Percentiles rank a stretch among this genome's conserved stretches.
Evolutionary conservation across 768 basidiomycete species (phyloP).

Genomic region (Termitomyces sp.): DNA sequence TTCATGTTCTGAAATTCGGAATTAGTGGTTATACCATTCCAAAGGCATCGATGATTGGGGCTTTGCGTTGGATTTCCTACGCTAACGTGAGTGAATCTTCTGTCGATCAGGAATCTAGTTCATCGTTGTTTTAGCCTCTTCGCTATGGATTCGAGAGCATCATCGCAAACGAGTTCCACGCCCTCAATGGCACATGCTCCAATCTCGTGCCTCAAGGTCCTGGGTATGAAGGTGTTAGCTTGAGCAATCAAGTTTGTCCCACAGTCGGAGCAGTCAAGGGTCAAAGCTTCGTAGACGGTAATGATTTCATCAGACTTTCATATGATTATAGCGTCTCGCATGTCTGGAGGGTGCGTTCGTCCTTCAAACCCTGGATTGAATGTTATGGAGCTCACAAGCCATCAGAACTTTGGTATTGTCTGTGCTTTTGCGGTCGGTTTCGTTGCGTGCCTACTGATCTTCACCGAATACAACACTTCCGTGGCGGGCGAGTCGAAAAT

Average conservation of each 20-base stretch:
- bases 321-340: conserved; percentile 41
- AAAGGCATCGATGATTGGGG: conserved; percentile 58
- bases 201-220: conserved; percentile 56
- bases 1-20: neutral
- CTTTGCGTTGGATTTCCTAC: conserved; percentile 61
- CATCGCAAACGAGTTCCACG: conserved; percentile 79
- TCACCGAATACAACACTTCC: conserved; percentile 49
- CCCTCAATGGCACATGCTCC: conserved; percentile 54
- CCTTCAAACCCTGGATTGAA: neutral
- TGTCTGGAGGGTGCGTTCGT: conserved; percentile 34
- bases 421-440: conserved; percentile 62
- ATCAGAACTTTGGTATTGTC: conserved; percentile 64
- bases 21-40: conserved; percentile 52
- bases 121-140: conserved; percentile 41
- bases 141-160: conserved; percentile 71
- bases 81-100: conserved; percentile 40
- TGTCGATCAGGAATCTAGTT: neutral
- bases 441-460: conserved; percentile 45
- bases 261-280: conserved; percentile 62
- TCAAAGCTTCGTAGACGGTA: conserved; percentile 54
- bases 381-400: neutral
- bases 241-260: conserved; percentile 73
- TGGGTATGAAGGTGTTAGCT: conserved; percentile 48
- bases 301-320: conserved; percentile 38
- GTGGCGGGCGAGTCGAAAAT: conserved; percentile 31